Conservation (phyloP, 371 early-diverging fungal genomes). For the Basidiobolus heterosporus region DNA sequence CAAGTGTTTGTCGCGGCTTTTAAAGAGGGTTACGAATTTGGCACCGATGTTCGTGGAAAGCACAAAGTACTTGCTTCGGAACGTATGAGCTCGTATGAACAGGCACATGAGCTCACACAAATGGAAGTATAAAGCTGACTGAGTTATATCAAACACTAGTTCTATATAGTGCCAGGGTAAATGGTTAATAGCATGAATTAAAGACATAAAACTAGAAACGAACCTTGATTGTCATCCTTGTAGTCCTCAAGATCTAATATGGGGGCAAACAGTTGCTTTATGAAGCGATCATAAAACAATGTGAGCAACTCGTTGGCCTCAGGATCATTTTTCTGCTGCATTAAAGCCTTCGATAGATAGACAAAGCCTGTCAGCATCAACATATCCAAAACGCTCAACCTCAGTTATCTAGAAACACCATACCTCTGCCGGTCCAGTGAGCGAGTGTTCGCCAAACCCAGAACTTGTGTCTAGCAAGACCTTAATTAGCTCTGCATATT, state of each 20-base stretch:
- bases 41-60: conserved; percentile 35
- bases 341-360: too few species aligned
- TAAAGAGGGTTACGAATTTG: conserved; percentile 43
- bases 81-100: conserved; percentile 28
- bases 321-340: too few species aligned
- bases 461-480: conserved; percentile 47
- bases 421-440: conserved; percentile 12
- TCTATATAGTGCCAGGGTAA: not conserved
- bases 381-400: not conserved
- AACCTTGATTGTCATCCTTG: not conserved
- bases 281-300: not conserved
- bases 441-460: not conserved
- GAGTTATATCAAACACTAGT: conserved; percentile 7
- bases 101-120: conserved; percentile 48
- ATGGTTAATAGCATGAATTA: not conserved
- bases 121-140: conserved; percentile 25
- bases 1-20: conserved; percentile 45
- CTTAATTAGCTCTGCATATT: conserved; percentile 55
- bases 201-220: not conserved
- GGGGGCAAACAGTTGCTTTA: not conserved
- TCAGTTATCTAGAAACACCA: not conserved
- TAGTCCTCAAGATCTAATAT: not conserved
- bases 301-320: too few species aligned
- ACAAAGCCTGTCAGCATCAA: too few species aligned
- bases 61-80: conserved; percentile 59